Percentiles rank a stretch among this genome's conserved stretches.
Evolutionary conservation across 1,284 basidiomycete genomes (phyloP).

Genomic region (Singerocomus inundabilis): DNA sequence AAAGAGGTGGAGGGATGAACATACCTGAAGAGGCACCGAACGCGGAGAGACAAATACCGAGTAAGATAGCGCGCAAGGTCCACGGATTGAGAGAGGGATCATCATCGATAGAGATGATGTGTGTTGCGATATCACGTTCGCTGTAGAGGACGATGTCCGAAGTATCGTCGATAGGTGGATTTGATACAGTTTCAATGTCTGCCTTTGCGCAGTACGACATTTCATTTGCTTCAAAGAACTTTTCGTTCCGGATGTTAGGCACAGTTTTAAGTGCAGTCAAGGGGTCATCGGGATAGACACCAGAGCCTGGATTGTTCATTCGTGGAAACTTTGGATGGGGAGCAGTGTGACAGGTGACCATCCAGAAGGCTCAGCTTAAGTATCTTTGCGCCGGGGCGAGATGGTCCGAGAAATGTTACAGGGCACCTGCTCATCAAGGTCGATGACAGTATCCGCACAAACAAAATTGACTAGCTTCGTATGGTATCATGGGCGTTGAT

Average conservation of each 20-base stretch:
- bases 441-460: not conserved
- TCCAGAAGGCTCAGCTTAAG: conserved; percentile 4
- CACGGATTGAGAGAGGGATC: conserved; percentile 55
- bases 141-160: conserved; percentile 37
- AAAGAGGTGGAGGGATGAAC: not conserved
- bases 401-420: not conserved
- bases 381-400: not conserved
- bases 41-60: conserved; percentile 59
- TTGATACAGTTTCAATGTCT: conserved; percentile 35
- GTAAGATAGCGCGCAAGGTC: conserved; percentile 57
- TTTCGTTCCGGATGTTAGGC: conserved; percentile 30
- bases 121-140: conserved; percentile 49
- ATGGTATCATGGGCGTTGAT: not conserved
- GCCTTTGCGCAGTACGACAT: conserved; percentile 21
- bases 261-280: conserved; percentile 14
- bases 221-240: conserved; percentile 21
- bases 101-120: conserved; percentile 54
- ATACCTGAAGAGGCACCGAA: conserved; percentile 54
- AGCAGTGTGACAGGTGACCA: not conserved
- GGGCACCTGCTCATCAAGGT: not conserved
- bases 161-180: conserved; percentile 14
- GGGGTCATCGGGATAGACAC: not conserved
- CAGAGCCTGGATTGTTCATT: conserved; percentile 5
- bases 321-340: not conserved
- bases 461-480: not conserved